Base-by-base conservation (phyloP, 805 yeast genomes). In the Yarrowia sp. region DNA sequence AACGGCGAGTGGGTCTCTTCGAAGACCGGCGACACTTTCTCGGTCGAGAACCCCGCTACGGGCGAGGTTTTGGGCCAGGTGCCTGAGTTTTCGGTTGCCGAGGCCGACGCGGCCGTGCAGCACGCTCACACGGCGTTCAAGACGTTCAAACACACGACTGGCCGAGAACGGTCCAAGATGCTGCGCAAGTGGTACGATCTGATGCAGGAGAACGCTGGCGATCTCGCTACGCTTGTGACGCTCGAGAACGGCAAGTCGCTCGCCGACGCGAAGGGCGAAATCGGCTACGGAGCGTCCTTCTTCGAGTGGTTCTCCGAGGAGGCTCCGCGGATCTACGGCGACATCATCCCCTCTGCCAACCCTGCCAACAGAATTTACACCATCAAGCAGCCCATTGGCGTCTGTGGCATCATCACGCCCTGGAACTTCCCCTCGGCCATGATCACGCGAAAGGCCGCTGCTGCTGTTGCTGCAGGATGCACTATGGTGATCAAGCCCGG, bases 291-390 rank as follows among this genome's bases (percentile, higher is more conserved):
- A 9, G 86, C 90, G 1, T 81, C 88, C 6, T 91, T 87, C 73
- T 87, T 89, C 72, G 91, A 90, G 70, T 92, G 97, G 97, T 92
- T 84, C 70, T 79, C 96, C 31, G 94, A 87, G 72, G 69, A 69
- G 55, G 93, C 93, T 7, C 88, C 90, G 38, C 80, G 90, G 67
- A 72, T 81, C 25, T 76, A 82, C 61, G 94, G 93, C n/a, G 86
- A 84, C 65, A 75, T 80, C 16, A 82, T 87, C 61, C 80, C 81
- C n/a, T 81, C 90, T 2, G 76, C 80, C 58, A 76, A 74, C 64
- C 71, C 80, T 1, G 66, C 74, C 24, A 69, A 71, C 49, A 78
- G 85, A 64, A 83, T 87, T 64, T 67, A 85, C 61, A 77, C 90
- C 4, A 66, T 83, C 64, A 81, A 83, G 67, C 90, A 87, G 71